These are phyloP conservation scores for Thelephora terrestris DNA, from an alignment of 1,284 basidiomycete species.

Conservation along the genomic window DNA sequence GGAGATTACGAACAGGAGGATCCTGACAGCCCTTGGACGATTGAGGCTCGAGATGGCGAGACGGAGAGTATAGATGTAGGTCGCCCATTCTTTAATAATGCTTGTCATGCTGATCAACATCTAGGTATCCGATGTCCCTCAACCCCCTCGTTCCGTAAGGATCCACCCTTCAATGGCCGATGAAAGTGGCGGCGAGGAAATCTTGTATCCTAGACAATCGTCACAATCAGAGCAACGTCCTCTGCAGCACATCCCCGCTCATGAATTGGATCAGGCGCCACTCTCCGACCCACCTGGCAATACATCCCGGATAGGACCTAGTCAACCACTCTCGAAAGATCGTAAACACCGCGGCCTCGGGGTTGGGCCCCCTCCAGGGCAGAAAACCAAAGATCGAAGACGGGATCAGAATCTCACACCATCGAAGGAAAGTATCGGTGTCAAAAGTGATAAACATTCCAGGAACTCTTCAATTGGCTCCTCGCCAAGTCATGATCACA, in stretches of 20 bases:
- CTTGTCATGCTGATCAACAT: background rate
- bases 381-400: slow-evolving; percentile 53
- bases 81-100: background rate
- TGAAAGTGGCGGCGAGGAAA: slow-evolving; percentile 77
- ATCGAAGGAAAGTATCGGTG: slow-evolving; percentile 18
- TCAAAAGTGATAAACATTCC: slow-evolving; percentile 34
- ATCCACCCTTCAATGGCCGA: slow-evolving; percentile 54
- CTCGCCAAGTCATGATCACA: slow-evolving; percentile 42
- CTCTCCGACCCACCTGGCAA: slow-evolving; percentile 15
- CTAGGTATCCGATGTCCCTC: slow-evolving; percentile 30
- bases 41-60: slow-evolving; percentile 76
- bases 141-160: slow-evolving; percentile 39
- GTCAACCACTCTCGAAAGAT: slow-evolving; percentile 25
- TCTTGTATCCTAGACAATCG: slow-evolving; percentile 65
- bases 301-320: slow-evolving; percentile 16
- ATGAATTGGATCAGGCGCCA: background rate
- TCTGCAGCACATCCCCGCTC: slow-evolving; percentile 17
- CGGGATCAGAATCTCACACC: slow-evolving; percentile 45
- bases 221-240: slow-evolving; percentile 19
- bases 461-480: slow-evolving; percentile 60
- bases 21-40: slow-evolving; percentile 78
- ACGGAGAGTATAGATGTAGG: slow-evolving; percentile 34
- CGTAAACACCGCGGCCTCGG: slow-evolving; percentile 70
- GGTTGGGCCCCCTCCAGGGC: slow-evolving; percentile 31
- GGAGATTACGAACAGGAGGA: slow-evolving; percentile 29